Evolutionary conservation across 1,139 yeast species (phyloP), one percentile per base, ranked within the genome.

Genomic region (Saccharomyces hybrid): DNA sequence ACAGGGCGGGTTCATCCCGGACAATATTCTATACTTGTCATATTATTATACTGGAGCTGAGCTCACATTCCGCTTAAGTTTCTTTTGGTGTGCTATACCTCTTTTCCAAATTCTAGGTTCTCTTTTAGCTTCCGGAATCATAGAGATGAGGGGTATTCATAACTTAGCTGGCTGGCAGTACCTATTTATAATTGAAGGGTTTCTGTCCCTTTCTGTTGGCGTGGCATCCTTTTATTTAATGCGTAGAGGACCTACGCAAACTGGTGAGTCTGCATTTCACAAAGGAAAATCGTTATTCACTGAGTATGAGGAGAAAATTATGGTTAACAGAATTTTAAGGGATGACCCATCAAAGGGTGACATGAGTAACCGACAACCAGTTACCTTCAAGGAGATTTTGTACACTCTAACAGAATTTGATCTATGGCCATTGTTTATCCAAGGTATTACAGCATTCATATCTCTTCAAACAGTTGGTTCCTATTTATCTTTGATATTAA

Each of bases 331-430:
- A 55, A 74, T 83, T 0, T 73, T 83, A 49, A 68, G 88, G 58
- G 87, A 83, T 61, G 88, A 83, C 60, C 87, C 88, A 3, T 70
- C 79, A 5, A 83, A 84, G 69, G 86, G 87, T 14, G 83, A 79
- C 57, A 83, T 83, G 87, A 77, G 82, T 65, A 83, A 83, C 62
- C 71, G 88, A 58, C 81, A 83, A 61, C 81, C 82, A 1, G 71
- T 83, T 11, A 67, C 75, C 5, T 67, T 71, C 32, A 72, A 62
- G 53, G 74, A 74, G 52, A 65, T 82, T 34, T 38, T 38, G 23
- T 38, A 38, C 13, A 38, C 42, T 13, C 16, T 38, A 8, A 38
- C 42, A 16, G 42, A 38, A 16, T 38, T 38, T 16, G 42, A 38
- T 8, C 8, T 38, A 3, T 38, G 42, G 42, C 42, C 42, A 16